These are phyloP conservation scores for Talaromyces sp. DNA, from an alignment of 2,329 filamentous ascomycete species.

Conservation along the genomic window DNA sequence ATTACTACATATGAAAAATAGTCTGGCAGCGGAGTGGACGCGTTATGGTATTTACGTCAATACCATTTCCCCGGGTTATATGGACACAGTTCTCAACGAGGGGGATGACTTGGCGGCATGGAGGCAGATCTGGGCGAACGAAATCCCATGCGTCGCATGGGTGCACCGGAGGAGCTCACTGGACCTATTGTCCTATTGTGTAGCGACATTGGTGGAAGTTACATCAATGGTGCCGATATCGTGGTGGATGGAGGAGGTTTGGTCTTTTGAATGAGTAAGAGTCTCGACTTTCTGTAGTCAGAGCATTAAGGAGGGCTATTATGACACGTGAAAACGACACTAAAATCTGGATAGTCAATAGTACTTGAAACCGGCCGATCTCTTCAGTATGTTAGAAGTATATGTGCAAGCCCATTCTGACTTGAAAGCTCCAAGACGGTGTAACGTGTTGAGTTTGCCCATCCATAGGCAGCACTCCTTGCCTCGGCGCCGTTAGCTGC, in stretches of 20 bases:
- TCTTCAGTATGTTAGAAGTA: background rate
- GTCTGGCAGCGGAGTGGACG: conserved; percentile 68
- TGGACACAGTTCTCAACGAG: conserved; percentile 70
- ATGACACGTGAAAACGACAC: background rate
- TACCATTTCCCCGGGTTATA: conserved; percentile 66
- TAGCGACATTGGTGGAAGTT: conserved; percentile 55
- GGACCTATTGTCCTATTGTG: conserved; percentile 58
- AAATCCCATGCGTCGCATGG: conserved; percentile 63
- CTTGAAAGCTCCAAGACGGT: background rate
- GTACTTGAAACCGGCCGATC: no score
- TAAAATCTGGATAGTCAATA: background rate
- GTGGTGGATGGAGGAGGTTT: conserved; percentile 51
- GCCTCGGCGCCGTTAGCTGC: background rate
- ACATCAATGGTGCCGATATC: conserved; percentile 65
- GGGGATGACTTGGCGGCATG: conserved; percentile 54
- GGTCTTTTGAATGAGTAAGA: conserved; percentile 6
- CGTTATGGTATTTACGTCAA: conserved; percentile 66
- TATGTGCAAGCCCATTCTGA: background rate
- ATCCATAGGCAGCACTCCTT: background rate
- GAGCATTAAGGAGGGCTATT: background rate
- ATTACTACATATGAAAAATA: conserved; percentile 58
- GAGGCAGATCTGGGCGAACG: conserved; percentile 54
- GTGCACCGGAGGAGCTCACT: conserved; percentile 57
- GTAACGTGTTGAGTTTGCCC: background rate
- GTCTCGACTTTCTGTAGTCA: background rate